Percentiles rank a stretch among this genome's conserved stretches.
Conservation (phyloP, 306 rosid genomes). For the Cyamopsis tetragonoloba region DNA sequence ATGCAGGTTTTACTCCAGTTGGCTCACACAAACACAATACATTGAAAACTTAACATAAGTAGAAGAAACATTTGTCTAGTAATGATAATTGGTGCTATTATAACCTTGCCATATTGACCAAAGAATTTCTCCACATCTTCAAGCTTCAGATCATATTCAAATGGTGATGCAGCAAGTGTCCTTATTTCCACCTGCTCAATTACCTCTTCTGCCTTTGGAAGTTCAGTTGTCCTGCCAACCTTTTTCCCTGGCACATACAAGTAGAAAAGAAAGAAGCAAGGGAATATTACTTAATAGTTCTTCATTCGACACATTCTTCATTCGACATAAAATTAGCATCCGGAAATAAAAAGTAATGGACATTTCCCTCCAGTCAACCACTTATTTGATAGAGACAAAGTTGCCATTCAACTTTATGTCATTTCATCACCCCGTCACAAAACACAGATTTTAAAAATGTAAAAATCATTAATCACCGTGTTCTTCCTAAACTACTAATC, state of each 20-base stretch:
- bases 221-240: conserved; percentile 65
- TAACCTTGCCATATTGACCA: conserved; percentile 63
- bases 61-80: too few relatives aligned
- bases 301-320: background rate
- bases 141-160: conserved; percentile 61
- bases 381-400: background rate
- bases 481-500: background rate
- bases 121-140: conserved; percentile 70
- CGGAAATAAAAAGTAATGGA: background rate
- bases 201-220: conserved; percentile 61
- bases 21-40: background rate
- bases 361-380: background rate
- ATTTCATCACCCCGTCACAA: background rate
- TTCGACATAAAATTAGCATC: background rate
- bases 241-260: conserved; percentile 46
- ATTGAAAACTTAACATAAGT: background rate
- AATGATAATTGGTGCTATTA: background rate
- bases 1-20: background rate
- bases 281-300: background rate
- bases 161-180: conserved; percentile 80
- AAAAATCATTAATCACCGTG: background rate
- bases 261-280: background rate
- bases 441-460: background rate
- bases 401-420: background rate
- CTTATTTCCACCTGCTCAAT: conserved; percentile 78